A percentile compares a stretch with the other conserved stretches of the same genome.
These are phyloP conservation scores for Sarocladiaceae sp. DNA, from an alignment of 2,329 filamentous ascomycete genomes.

Conservation along the genomic window DNA sequence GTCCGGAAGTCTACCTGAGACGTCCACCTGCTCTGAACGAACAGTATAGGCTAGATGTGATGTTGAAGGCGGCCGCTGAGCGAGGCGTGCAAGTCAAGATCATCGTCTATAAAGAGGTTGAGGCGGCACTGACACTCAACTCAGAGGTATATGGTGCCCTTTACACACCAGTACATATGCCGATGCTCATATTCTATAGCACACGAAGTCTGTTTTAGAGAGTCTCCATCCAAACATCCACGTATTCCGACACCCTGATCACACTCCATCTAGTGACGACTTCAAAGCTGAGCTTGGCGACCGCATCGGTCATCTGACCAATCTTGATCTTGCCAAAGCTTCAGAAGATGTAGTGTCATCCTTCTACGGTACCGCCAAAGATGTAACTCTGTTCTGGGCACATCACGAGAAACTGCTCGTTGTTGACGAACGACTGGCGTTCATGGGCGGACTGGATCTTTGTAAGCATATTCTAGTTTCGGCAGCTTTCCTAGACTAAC, in stretches of 20 bases:
- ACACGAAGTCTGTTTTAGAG: slow-evolving; percentile 78
- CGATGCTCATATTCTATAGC: slow-evolving; percentile 34
- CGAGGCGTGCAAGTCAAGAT: slow-evolving; percentile 80
- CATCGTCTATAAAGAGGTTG: slow-evolving; percentile 90
- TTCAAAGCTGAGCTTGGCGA: slow-evolving; percentile 65
- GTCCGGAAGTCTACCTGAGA: slow-evolving; percentile 81
- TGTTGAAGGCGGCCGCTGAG: slow-evolving; percentile 78
- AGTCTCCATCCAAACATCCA: slow-evolving; percentile 76
- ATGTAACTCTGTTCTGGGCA: slow-evolving; percentile 84
- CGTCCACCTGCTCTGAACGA: slow-evolving; percentile 78
- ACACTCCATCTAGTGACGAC: slow-evolving; percentile 69
- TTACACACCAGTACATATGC: background rate
- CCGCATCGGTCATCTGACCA: slow-evolving; percentile 45
- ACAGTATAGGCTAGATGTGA: slow-evolving; percentile 75
- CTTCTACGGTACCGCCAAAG: slow-evolving; percentile 77
- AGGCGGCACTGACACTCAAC: slow-evolving; percentile 66
- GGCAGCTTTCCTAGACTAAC: no score
- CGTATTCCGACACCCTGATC: slow-evolving; percentile 88
- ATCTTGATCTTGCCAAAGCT: slow-evolving; percentile 57
- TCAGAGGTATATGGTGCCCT: slow-evolving; percentile 35
- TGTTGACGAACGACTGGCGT: slow-evolving; percentile 72
- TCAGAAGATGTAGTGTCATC: slow-evolving; percentile 71
- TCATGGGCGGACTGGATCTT: slow-evolving; percentile 89
- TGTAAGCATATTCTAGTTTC: no score
- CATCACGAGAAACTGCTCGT: slow-evolving; percentile 90